Conservation (phyloP, 192 early-diverging fungal species). For the Rhizophagus prolifer region DNA sequence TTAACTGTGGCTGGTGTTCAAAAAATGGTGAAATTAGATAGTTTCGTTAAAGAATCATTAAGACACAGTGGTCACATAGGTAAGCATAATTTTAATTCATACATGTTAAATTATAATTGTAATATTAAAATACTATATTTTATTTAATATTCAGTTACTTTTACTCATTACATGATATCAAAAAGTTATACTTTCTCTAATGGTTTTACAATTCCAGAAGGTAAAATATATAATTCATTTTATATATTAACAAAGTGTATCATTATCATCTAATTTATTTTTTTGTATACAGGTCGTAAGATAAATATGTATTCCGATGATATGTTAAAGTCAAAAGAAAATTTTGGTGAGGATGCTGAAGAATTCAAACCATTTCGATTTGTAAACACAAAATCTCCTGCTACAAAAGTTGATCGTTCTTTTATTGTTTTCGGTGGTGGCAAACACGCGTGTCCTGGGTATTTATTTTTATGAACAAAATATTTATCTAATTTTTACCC, state of each 20-base stretch:
- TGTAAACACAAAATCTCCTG: slow-evolving; percentile 16
- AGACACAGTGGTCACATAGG: not conserved
- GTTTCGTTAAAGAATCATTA: slow-evolving; percentile 21
- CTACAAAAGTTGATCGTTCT: slow-evolving; percentile 1
- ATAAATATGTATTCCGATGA: not conserved
- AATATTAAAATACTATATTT: not conserved
- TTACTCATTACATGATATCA: not conserved
- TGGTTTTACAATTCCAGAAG: slow-evolving; percentile 7
- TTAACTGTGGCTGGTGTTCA: not conserved
- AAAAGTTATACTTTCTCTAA: slow-evolving; percentile 9
- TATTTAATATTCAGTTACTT: not conserved
- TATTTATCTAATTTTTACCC: not conserved
- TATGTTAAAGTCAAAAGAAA: not conserved
- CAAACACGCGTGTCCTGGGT: not conserved
- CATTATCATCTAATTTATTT: not conserved
- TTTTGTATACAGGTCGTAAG: not conserved
- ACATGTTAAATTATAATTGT: too few relatives aligned
- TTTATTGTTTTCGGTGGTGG: not conserved
- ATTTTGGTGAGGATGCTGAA: not conserved
- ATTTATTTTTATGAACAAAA: too few relatives aligned
- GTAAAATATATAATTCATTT: not conserved
- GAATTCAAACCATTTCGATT: slow-evolving; percentile 30
- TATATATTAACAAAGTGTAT: too few relatives aligned
- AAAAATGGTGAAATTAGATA: slow-evolving; percentile 18
- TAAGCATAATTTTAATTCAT: not conserved